phyloP scores from a whole-genome alignment of 768 basidiomycete species.

The Sporobolomyces phaffii region DNA sequence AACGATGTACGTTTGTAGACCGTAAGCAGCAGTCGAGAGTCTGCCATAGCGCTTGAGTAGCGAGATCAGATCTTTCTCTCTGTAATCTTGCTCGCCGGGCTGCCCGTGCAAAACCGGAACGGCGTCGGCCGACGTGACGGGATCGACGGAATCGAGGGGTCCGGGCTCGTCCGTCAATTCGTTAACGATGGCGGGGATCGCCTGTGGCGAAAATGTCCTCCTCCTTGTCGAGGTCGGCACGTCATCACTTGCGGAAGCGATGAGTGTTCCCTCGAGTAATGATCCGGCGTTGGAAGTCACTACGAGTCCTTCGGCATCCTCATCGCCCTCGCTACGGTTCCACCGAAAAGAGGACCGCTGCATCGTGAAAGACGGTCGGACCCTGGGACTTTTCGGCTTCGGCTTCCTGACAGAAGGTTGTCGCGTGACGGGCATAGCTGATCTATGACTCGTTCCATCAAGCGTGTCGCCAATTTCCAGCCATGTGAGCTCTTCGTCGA shows the following conservation, averaged over 20 bases:
- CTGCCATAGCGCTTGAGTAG: conserved; percentile 22
- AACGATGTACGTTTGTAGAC: conserved; percentile 27
- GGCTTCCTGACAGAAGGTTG: background rate
- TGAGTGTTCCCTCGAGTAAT: conserved; percentile 21
- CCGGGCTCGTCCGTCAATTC: background rate
- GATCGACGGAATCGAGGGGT: too few species aligned
- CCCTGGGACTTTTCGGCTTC: background rate
- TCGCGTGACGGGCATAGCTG: background rate
- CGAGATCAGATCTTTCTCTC: too few species aligned
- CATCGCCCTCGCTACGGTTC: background rate
- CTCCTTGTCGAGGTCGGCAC: too few species aligned
- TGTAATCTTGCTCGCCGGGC: too few species aligned
- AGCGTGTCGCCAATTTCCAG: background rate
- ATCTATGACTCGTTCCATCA: background rate
- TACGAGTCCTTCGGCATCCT: conserved; percentile 23
- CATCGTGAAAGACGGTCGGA: conserved; percentile 8
- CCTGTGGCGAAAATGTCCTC: background rate
- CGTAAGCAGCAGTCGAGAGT: conserved; percentile 34
- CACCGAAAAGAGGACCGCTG: conserved; percentile 10
- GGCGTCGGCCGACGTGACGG: too few species aligned
- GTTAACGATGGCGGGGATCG: background rate
- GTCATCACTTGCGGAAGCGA: background rate
- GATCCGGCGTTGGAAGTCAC: background rate
- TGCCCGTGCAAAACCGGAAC: too few species aligned
- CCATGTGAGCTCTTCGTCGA: background rate